These are phyloP conservation scores for Colletotrichum spaethianum DNA, from an alignment of 2,329 filamentous ascomycete species.

Conservation along the genomic window DNA sequence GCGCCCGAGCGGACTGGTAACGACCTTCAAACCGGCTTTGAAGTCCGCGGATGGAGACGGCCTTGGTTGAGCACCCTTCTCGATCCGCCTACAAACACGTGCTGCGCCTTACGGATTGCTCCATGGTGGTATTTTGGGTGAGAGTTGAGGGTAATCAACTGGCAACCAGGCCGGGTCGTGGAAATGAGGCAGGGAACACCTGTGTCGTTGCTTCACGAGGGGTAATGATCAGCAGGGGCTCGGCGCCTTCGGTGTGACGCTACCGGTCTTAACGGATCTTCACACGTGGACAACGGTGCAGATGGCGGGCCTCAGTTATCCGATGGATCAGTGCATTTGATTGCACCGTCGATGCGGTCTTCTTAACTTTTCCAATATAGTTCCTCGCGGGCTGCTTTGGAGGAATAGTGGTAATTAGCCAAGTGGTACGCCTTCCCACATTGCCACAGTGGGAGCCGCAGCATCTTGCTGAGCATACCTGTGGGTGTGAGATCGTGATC, in stretches of 20 bases:
- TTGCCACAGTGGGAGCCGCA: too few species aligned
- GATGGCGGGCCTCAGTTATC: neutral
- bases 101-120: constrained; percentile 18
- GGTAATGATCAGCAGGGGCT: constrained; percentile 31
- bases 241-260: neutral
- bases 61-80: neutral
- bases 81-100: constrained; percentile 15
- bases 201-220: constrained; percentile 19
- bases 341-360: too few species aligned
- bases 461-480: too few species aligned
- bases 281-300: neutral
- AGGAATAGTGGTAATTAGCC: too few species aligned
- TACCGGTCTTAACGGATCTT: neutral
- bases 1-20: constrained; percentile 9
- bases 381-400: too few species aligned
- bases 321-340: too few species aligned
- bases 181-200: neutral
- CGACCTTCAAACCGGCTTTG: neutral
- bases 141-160: neutral
- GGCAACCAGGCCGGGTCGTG: neutral
- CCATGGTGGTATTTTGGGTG: neutral
- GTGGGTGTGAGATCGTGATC: neutral
- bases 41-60: neutral
- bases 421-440: too few species aligned
- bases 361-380: too few species aligned